phyloP scores from a whole-genome alignment of 2,329 filamentous ascomycete species.

The Parastagonospora avenae region DNA sequence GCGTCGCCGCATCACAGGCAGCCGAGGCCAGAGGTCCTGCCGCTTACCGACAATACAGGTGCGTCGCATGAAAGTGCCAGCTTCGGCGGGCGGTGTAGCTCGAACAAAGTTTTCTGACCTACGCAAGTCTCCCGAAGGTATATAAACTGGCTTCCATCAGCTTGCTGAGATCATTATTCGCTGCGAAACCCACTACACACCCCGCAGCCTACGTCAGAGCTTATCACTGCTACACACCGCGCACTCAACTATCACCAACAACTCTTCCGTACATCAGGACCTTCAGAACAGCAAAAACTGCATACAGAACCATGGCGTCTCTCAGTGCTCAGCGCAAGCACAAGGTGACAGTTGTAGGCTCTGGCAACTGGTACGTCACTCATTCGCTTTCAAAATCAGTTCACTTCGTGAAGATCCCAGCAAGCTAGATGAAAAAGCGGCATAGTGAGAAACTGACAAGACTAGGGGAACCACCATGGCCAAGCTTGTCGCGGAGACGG shows the following conservation, averaged over 20 bases:
- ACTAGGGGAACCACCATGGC: conserved; percentile 93
- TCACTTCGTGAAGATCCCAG: too few relatives aligned
- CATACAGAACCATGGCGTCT: conserved; percentile 51
- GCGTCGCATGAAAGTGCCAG: conserved; percentile 7
- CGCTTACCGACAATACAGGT: conserved; percentile 23
- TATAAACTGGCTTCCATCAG: conserved; percentile 33
- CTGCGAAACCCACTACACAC: conserved; percentile 10
- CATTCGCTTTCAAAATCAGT: neutral
- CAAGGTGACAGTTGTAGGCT: conserved; percentile 92
- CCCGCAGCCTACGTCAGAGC: conserved; percentile 25
- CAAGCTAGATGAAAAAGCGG: neutral
- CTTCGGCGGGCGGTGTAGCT: conserved; percentile 30
- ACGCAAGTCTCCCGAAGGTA: conserved; percentile 13
- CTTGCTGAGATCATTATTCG: conserved; percentile 14
- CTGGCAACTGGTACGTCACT: conserved; percentile 81
- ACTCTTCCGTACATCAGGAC: conserved; percentile 7
- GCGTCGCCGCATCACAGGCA: conserved; percentile 41
- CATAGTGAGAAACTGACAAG: conserved; percentile 8
- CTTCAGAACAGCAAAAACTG: conserved; percentile 4
- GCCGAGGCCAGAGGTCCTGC: conserved; percentile 37
- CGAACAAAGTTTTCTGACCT: conserved; percentile 12
- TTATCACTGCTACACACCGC: conserved; percentile 17
- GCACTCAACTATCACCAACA: conserved; percentile 8
- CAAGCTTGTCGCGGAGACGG: conserved; percentile 96
- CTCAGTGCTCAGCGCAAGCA: conserved; percentile 70